Conservation (phyloP, 176 grass and related monocot species). For the sorghum (Sorghum bicolor) region DNA sequence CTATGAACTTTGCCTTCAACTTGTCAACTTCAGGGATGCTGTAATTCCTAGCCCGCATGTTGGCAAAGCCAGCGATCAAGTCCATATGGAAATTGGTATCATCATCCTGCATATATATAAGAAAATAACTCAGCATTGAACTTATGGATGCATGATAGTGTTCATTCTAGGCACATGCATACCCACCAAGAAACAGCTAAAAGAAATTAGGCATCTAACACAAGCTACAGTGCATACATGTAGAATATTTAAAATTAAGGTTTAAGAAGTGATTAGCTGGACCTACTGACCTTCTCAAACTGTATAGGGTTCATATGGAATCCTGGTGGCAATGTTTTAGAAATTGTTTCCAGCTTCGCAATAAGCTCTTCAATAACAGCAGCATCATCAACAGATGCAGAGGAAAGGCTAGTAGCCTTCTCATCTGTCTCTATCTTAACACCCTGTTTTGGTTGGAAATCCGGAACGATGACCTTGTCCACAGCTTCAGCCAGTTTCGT, state of each 20-base stretch:
- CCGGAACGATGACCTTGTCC: conserved; percentile 57
- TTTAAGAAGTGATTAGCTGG: background rate
- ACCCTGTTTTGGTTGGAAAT: conserved; percentile 75
- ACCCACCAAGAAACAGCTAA: background rate
- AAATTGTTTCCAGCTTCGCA: conserved; percentile 60
- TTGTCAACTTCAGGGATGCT: conserved; percentile 88
- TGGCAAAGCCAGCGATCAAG: conserved; percentile 83
- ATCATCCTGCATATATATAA: conserved; percentile 63
- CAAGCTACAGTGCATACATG: background rate
- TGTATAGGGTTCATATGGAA: conserved; percentile 91
- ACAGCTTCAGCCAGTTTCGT: conserved; percentile 71
- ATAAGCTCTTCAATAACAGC: conserved; percentile 77
- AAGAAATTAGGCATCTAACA: background rate
- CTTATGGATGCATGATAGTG: background rate
- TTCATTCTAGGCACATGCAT: background rate
- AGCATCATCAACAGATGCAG: conserved; percentile 79
- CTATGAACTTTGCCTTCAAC: conserved; percentile 95
- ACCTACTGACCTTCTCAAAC: conserved; percentile 83
- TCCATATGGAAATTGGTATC: conserved; percentile 97
- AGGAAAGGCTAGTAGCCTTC: conserved; percentile 64
- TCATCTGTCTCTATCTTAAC: conserved; percentile 91
- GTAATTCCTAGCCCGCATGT: conserved; percentile 93
- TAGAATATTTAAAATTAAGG: background rate
- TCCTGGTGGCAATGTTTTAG: conserved; percentile 53
- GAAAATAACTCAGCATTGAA: background rate